Evolutionary conservation across 2,329 filamentous ascomycete species (phyloP), one percentile per base, ranked within the genome.

Genomic region (Zymoseptoria passerinii): DNA sequence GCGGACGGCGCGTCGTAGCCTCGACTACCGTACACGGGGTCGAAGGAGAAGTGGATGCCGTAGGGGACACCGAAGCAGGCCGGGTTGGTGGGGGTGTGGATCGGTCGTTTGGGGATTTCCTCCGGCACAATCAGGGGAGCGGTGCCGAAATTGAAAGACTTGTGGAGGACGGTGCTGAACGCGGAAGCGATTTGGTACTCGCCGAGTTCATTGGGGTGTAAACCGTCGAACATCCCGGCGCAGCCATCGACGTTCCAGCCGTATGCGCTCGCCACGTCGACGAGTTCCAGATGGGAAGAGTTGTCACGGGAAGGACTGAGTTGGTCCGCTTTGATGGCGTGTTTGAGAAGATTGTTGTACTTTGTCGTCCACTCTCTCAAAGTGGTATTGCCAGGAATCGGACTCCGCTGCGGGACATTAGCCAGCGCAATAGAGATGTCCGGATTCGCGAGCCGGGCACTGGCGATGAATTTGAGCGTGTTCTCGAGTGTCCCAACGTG

Each of bases 121-220:
- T 19, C 27, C 1, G 59, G 59, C 2, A 65, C 48, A 4, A 49
- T 28, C 23, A 63, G 28, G 7, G 56, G 40, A 27, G 28, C 29
- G 16, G 9, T 50, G 5, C 62, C 62, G 52, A 58, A 18, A 7
- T 54, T 35, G 29, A 58, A 62, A 3, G 50, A 53, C 0, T 65
- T 52, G 27, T 67, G 48, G 8, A 77, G 67, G 7, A 68, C 67
- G 8, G 61, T 54, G 1, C 71, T 68, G 63, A 77, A 78, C 8
- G 75, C 75, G 50, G 69, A 63, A 2, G 76, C 75, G 54, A 78
- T 74, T 56, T 77, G 68, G 60, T 68, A 76, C 53, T 78, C 76
- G 16, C 75, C 76, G 1, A 72, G 63, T 5, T 69, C 68, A 52
- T 73, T 75, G 0, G 76, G 76, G 56, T 79, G 76, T 8, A 78